Base-by-base conservation (phyloP, 768 basidiomycete species). In the Boletus reticuloceps region DNA sequence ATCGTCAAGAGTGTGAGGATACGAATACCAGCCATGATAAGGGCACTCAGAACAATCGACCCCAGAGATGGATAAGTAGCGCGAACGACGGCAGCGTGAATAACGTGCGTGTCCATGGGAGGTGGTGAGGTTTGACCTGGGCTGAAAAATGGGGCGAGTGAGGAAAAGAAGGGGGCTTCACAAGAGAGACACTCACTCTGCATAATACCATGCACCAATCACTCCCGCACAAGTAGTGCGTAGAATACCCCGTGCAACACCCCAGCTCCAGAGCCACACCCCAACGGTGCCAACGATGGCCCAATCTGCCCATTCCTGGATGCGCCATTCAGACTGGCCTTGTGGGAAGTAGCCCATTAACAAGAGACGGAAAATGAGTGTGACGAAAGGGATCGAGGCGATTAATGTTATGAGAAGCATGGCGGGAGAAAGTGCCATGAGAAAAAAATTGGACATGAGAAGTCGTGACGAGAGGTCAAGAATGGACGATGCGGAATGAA, bases 151-250 rank as follows among this genome's bases (percentile, higher is more conserved):
- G 19, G n/a, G n/a, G 54, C 51, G 27, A 47, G 44, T 58, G 44
- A 58, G 58, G 12, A 38, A 22, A 46, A 49, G 7, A n/a, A 22
- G 2, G 16, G 53, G 40, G 27, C 14, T 46, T n/a, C 22, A 37
- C 12, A 27, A 46, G 5, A 46, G 29, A 7, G 10, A 27, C 12
- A 51, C 83, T 64, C 62, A 86, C 81, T 83, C 77, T 29, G 81
- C 69, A 72, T 92, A 96, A 68, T 96, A 97, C 94, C 94, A 98
- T 43, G 88, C 85, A 2, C 93, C 94, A 34, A 98, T 82, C 5
- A 94, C 90, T 31, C 86, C 88, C 0, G 92, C 86, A 53, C 85
- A 83, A 3, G 85, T 82, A 51, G 88, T 89, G 8, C 91, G 77
- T 42, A 94, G 72, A 2, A 91, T 67, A 2, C 94, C 94, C 39